Conservation (phyloP, 2,329 filamentous ascomycete genomes). For the Colletotrichum higginsianum region DNA sequence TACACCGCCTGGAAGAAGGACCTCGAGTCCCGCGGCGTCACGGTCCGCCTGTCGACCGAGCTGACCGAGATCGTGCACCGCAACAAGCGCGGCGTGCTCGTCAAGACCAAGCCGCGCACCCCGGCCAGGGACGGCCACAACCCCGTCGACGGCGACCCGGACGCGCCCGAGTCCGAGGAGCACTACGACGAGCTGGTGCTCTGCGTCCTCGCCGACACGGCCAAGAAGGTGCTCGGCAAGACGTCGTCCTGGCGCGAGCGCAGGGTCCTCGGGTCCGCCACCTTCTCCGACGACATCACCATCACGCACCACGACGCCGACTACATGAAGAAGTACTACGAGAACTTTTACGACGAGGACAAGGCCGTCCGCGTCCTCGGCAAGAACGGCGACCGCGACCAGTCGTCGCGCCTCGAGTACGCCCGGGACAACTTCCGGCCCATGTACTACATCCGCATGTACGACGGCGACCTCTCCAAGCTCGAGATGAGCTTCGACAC, state of each 20-base stretch:
- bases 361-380: conserved; percentile 56
- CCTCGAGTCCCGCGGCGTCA: conserved; percentile 66
- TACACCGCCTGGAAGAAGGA: conserved; percentile 71
- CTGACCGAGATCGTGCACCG: conserved; percentile 65
- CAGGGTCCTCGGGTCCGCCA: conserved; percentile 76
- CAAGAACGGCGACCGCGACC: conserved; percentile 55
- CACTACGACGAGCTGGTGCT: conserved; percentile 75
- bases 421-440: conserved; percentile 67
- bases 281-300: conserved; percentile 76
- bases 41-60: conserved; percentile 69
- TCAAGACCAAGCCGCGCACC: conserved; percentile 60
- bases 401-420: conserved; percentile 56
- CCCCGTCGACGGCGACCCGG: conserved; percentile 55
- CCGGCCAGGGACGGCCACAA: conserved; percentile 50
- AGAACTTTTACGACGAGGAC: conserved; percentile 67
- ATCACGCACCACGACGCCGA: conserved; percentile 75
- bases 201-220: conserved; percentile 73
- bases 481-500: conserved; percentile 79
- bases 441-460: conserved; percentile 75
- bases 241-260: conserved; percentile 72
- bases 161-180: conserved; percentile 69
- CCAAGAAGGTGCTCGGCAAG: conserved; percentile 69
- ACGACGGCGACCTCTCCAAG: conserved; percentile 66
- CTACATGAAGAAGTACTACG: conserved; percentile 77
- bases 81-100: conserved; percentile 64